These are phyloP conservation scores for Clarireedia paspali DNA, from an alignment of 2,329 filamentous ascomycete genomes.

Conservation along the genomic window DNA sequence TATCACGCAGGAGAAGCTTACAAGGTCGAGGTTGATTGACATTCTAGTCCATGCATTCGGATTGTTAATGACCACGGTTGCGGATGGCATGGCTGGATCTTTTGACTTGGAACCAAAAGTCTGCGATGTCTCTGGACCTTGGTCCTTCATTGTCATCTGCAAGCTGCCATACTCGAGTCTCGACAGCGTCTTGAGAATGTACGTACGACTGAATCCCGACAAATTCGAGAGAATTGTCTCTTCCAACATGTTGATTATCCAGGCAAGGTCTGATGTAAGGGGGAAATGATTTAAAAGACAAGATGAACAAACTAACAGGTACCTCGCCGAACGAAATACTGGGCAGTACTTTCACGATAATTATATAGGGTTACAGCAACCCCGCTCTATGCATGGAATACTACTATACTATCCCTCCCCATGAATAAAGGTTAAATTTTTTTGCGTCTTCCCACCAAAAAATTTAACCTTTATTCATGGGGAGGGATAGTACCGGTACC, in stretches of 20 bases:
- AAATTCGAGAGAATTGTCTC: neutral
- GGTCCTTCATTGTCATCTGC: neutral
- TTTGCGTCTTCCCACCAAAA: too few relatives aligned
- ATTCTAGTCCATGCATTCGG: neutral
- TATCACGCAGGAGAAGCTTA: neutral
- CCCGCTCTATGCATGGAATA: too few relatives aligned
- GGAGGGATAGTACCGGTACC: too few relatives aligned
- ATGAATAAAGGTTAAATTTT: too few relatives aligned
- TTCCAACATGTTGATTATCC: neutral
- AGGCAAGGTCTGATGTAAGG: neutral
- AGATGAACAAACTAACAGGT: too few relatives aligned
- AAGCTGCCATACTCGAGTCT: constrained; percentile 3
- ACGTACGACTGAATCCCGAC: neutral
- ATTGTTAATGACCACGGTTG: neutral
- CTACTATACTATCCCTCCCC: too few relatives aligned
- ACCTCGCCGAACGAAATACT: too few relatives aligned
- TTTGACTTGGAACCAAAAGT: neutral
- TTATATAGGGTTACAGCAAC: too few relatives aligned
- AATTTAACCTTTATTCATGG: too few relatives aligned
- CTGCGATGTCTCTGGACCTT: neutral
- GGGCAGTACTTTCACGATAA: too few relatives aligned
- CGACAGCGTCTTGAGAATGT: neutral
- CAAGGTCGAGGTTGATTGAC: neutral
- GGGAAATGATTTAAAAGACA: neutral
- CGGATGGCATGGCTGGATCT: neutral